A percentile compares a stretch with the other conserved stretches of the same genome.
Conservation (phyloP, 2,329 filamentous ascomycete species). For the Pyrenochaeta sp. region DNA sequence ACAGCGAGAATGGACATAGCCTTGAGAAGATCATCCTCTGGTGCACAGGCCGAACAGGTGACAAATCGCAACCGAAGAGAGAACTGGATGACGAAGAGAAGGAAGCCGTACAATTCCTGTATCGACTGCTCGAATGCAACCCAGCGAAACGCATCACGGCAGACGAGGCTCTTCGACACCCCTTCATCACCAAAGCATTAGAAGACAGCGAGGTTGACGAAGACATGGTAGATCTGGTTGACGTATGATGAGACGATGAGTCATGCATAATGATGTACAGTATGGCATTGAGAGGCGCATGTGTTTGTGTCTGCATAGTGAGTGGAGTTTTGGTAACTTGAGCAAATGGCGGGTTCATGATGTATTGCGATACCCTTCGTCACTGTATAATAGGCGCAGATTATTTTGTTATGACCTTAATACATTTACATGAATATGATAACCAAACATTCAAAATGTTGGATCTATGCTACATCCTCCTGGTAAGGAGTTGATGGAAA, state of each 20-base stretch:
- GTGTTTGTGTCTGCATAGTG: constrained; percentile 26
- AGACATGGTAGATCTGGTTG: constrained; percentile 41
- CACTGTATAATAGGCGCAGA: constrained; percentile 25
- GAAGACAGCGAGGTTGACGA: constrained; percentile 43
- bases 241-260: constrained; percentile 25
- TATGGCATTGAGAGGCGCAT: constrained; percentile 34
- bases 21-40: constrained; percentile 95
- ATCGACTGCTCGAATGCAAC: constrained; percentile 77
- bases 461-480: no score
- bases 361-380: constrained; percentile 42
- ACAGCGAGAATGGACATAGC: constrained; percentile 83
- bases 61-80: constrained; percentile 54
- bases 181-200: constrained; percentile 63
- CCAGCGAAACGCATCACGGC: constrained; percentile 77
- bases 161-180: constrained; percentile 74
- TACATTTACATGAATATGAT: constrained; percentile 6
- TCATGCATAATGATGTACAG: constrained; percentile 22
- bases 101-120: constrained; percentile 75
- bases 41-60: constrained; percentile 80
- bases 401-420: not conserved
- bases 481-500: no score
- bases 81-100: constrained; percentile 72
- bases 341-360: constrained; percentile 18
- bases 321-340: constrained; percentile 38
- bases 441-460: no score